Percentiles rank a stretch among this genome's conserved stretches.
Evolutionary conservation across 2,329 filamentous ascomycete genomes (phyloP).

Genomic region (Trichophyton mentagrophytes): DNA sequence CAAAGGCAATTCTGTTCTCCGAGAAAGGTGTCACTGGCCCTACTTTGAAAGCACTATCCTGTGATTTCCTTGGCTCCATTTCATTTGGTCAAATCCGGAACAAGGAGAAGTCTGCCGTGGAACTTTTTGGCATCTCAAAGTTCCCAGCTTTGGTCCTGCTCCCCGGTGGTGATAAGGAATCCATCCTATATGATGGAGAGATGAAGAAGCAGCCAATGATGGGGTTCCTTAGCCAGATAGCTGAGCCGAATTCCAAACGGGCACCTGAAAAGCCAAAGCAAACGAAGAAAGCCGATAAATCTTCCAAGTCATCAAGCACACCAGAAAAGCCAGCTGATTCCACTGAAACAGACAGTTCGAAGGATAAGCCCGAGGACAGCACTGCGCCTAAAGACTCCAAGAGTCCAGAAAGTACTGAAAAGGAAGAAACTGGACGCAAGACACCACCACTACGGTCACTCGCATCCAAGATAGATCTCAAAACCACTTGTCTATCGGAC

Average conservation of each 20-base stretch:
- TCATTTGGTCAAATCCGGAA: constrained; percentile 69
- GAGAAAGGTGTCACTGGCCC: constrained; percentile 83
- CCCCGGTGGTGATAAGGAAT: constrained; percentile 55
- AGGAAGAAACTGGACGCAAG: constrained; percentile 39
- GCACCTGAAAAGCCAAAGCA: constrained; percentile 33
- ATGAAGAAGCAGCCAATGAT: constrained; percentile 74
- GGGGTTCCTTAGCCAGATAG: constrained; percentile 68
- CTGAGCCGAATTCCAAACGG: constrained; percentile 66
- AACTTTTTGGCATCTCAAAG: constrained; percentile 60
- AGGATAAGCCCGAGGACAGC: constrained; percentile 2
- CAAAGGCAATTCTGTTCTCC: constrained; percentile 85
- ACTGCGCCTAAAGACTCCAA: not conserved
- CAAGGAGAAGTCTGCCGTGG: constrained; percentile 60
- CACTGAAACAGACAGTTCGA: constrained; percentile 5
- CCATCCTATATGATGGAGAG: constrained; percentile 65
- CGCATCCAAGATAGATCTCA: constrained; percentile 49
- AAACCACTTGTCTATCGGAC: constrained; percentile 57
- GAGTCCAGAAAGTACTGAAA: constrained; percentile 5
- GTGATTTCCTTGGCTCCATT: constrained; percentile 76
- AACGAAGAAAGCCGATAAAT: constrained; percentile 22
- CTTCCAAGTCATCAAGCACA: constrained; percentile 37
- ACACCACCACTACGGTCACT: constrained; percentile 51
- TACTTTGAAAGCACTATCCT: constrained; percentile 68
- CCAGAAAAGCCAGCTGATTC: constrained; percentile 36
- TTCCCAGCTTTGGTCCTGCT: constrained; percentile 75